phyloP scores from a whole-genome alignment of 2,329 filamentous ascomycete species.

The Fusarium albosuccineum region DNA sequence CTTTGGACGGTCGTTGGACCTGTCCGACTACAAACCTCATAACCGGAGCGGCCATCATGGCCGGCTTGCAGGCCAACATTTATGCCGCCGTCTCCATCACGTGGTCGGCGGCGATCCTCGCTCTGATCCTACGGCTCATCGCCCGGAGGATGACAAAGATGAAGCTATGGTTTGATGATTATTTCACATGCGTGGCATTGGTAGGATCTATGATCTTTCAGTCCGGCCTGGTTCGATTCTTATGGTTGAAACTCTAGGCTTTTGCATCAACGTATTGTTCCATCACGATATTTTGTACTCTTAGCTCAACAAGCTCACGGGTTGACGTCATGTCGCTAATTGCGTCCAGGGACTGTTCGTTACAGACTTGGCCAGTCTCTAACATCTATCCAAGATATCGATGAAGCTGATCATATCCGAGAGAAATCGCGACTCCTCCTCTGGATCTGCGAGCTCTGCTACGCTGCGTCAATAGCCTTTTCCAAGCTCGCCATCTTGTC shows the following conservation, averaged over 20 bases:
- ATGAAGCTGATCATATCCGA: constrained; percentile 1
- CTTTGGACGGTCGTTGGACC: background rate
- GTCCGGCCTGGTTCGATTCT: background rate
- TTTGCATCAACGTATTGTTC: constrained; percentile 24
- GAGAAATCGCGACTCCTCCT: constrained; percentile 29
- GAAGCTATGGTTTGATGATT: constrained; percentile 43
- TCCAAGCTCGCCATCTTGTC: constrained; percentile 47
- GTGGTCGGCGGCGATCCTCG: constrained; percentile 31
- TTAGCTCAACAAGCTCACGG: background rate
- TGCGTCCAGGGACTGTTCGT: constrained; percentile 26
- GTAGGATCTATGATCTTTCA: constrained; percentile 10
- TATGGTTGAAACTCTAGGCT: background rate
- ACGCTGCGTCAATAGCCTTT: constrained; percentile 45
- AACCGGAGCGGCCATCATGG: constrained; percentile 28
- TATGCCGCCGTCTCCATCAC: constrained; percentile 39
- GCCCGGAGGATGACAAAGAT: constrained; percentile 40
- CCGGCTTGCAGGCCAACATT: constrained; percentile 37
- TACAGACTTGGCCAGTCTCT: constrained; percentile 33
- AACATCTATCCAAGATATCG: background rate
- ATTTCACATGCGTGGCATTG: constrained; percentile 34
- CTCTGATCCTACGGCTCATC: constrained; percentile 32
- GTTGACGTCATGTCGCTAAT: background rate
- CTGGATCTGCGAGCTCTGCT: constrained; percentile 36
- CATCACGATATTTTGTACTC: constrained; percentile 29
- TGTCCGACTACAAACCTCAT: background rate